Evolutionary conservation across 108 stramenopile species (phyloP).

Genomic region (Aurantiochytrium sp.): DNA sequence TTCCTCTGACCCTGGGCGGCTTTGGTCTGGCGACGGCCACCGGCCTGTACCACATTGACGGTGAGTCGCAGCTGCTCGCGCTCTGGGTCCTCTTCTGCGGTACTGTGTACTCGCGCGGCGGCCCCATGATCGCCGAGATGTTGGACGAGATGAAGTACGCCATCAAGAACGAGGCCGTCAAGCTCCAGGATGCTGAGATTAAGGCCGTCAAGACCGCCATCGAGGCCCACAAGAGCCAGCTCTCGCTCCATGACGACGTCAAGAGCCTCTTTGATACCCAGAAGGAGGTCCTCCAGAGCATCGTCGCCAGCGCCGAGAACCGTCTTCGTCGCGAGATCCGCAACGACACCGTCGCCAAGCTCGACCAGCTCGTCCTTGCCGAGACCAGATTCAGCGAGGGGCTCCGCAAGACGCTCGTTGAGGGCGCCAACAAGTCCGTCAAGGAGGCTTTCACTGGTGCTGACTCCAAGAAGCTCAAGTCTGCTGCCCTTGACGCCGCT

Average conservation of each 20-base stretch:
- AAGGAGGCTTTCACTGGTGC: neutral
- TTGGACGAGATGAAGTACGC: slow-evolving; percentile 12
- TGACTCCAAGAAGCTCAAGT: slow-evolving; percentile 18
- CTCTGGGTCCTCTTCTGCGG: slow-evolving; percentile 28
- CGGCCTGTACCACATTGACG: slow-evolving; percentile 26
- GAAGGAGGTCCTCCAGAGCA: neutral
- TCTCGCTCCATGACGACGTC: neutral
- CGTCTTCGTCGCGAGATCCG: neutral
- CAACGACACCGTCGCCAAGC: neutral
- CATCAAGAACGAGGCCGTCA: neutral
- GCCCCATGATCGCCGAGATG: slow-evolving; percentile 31
- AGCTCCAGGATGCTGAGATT: neutral
- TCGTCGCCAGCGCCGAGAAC: slow-evolving; percentile 10
- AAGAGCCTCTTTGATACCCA: neutral
- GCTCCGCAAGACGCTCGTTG: neutral
- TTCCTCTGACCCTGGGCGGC: slow-evolving; percentile 10
- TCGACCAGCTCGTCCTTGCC: neutral
- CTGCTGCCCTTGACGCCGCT: neutral
- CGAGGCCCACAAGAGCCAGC: slow-evolving; percentile 27
- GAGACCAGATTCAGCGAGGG: neutral
- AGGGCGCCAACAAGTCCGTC: neutral
- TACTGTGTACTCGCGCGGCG: slow-evolving; percentile 22
- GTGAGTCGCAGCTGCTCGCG: slow-evolving; percentile 20
- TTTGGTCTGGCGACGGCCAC: neutral
- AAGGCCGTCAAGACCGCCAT: slow-evolving; percentile 12